Evolutionary conservation across 2,329 filamentous ascomycete species (phyloP).

Genomic region (Capronia epimyces): DNA sequence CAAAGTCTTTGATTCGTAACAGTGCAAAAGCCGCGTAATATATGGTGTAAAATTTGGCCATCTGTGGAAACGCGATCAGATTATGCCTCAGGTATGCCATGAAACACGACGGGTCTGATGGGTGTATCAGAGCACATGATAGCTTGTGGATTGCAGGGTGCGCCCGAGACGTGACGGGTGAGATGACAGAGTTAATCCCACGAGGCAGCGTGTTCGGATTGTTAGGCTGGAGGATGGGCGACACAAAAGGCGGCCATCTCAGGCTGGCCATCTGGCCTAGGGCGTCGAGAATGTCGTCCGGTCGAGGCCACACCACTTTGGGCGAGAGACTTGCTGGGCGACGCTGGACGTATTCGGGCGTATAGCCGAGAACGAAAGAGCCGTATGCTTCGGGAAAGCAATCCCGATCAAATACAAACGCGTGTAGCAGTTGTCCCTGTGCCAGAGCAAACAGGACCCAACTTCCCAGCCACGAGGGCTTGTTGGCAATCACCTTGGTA

Average conservation of each 20-base stretch:
- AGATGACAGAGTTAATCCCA: constrained; percentile 59
- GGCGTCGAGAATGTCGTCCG: constrained; percentile 71
- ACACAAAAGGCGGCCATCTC: constrained; percentile 80
- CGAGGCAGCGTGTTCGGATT: constrained; percentile 56
- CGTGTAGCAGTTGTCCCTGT: constrained; percentile 70
- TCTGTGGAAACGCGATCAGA: constrained; percentile 71
- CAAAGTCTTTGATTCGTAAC: constrained; percentile 61
- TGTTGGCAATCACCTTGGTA: constrained; percentile 59
- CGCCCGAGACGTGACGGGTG: constrained; percentile 73
- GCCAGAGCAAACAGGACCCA: constrained; percentile 75
- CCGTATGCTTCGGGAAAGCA: constrained; percentile 62
- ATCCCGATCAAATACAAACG: constrained; percentile 70
- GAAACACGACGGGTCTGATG: constrained; percentile 77
- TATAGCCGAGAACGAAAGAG: constrained; percentile 63
- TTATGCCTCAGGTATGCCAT: constrained; percentile 84
- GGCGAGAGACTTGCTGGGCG: constrained; percentile 64
- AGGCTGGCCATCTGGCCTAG: constrained; percentile 74
- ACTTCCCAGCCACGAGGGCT: constrained; percentile 79
- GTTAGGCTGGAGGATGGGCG: constrained; percentile 80
- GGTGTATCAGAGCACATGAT: constrained; percentile 85
- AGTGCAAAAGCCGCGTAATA: constrained; percentile 63
- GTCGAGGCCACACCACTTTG: constrained; percentile 65
- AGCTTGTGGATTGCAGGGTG: constrained; percentile 76
- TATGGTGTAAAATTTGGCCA: constrained; percentile 71
- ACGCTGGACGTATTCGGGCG: constrained; percentile 70